These are phyloP conservation scores for Cyamopsis tetragonoloba DNA, from an alignment of 306 rosid species.

Conservation along the genomic window DNA sequence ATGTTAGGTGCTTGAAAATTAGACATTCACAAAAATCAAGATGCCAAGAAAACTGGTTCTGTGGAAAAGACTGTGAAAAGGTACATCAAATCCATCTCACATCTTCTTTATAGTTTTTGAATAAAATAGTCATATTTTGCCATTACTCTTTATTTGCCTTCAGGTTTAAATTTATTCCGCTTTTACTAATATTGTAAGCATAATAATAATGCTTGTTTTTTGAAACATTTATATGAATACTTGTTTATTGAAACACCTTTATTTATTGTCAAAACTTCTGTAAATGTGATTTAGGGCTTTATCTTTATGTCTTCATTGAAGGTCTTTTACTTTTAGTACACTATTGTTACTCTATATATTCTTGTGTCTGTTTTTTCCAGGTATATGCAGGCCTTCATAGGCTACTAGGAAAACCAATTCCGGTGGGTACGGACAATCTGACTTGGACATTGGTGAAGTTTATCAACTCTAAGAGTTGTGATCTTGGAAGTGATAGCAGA, in stretches of 20 bases:
- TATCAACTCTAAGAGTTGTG: slow-evolving; percentile 22
- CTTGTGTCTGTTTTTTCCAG: slow-evolving; percentile 44
- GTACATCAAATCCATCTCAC: slow-evolving; percentile 34
- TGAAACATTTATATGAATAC: background rate
- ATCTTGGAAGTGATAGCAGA: slow-evolving; percentile 6
- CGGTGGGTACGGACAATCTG: slow-evolving; percentile 49
- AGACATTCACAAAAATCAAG: slow-evolving; percentile 21
- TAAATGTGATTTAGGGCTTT: background rate
- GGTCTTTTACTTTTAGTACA: background rate
- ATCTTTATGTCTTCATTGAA: background rate
- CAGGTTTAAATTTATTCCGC: background rate
- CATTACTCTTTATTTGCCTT: background rate
- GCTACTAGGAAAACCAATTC: slow-evolving; percentile 48
- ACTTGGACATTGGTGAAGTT: slow-evolving; percentile 73
- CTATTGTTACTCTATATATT: background rate
- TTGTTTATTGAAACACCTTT: background rate
- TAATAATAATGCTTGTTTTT: background rate
- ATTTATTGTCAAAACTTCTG: background rate
- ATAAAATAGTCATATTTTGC: background rate
- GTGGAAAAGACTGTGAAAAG: slow-evolving; percentile 60
- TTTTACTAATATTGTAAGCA: slow-evolving; percentile 1
- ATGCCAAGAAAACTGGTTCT: slow-evolving; percentile 48
- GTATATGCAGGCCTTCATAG: slow-evolving; percentile 46
- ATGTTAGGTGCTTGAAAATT: slow-evolving; percentile 48
- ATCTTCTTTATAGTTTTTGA: background rate